These are phyloP conservation scores for Trichopus zeylanicus DNA, from an alignment of 116 monocot genomes.

Conservation along the genomic window DNA sequence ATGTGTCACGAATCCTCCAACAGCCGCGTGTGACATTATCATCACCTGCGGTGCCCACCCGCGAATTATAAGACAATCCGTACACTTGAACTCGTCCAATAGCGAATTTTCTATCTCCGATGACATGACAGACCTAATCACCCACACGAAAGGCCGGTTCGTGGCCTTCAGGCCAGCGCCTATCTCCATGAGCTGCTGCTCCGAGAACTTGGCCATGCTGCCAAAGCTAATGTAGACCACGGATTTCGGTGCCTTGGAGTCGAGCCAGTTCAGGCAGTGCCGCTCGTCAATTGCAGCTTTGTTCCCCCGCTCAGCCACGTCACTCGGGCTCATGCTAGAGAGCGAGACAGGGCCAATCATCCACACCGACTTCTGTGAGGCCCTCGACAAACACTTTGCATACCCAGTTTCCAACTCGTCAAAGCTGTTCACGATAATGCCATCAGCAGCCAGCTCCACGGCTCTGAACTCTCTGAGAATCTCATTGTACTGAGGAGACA, in stretches of 20 bases:
- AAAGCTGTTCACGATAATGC: conserved; percentile 30
- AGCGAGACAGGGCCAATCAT: conserved; percentile 23
- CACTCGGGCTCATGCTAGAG: neutral
- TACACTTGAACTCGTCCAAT: neutral
- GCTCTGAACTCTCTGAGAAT: neutral
- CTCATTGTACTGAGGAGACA: too few species aligned
- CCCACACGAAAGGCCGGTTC: conserved; percentile 9
- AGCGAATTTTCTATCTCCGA: conserved; percentile 7
- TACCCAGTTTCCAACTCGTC: conserved; percentile 28
- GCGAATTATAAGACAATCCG: neutral
- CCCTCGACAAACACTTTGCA: neutral
- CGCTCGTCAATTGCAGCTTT: neutral
- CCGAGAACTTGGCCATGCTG: neutral
- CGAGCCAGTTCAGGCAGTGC: conserved; percentile 22
- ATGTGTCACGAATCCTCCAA: conserved; percentile 12
- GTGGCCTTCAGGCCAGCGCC: conserved; percentile 4
- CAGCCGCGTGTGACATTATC: conserved; percentile 9
- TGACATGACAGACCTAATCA: neutral
- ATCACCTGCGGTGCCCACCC: conserved; percentile 14
- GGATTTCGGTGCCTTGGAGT: conserved; percentile 10
- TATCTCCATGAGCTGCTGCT: conserved; percentile 3
- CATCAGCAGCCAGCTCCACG: conserved; percentile 9
- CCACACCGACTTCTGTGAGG: conserved; percentile 16
- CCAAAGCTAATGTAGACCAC: conserved; percentile 13
- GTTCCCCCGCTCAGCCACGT: conserved; percentile 9